Percentiles rank a stretch among this genome's conserved stretches.
phyloP scores from a whole-genome alignment of 345 rosid genomes.

The Eucalyptus tenuipes region DNA sequence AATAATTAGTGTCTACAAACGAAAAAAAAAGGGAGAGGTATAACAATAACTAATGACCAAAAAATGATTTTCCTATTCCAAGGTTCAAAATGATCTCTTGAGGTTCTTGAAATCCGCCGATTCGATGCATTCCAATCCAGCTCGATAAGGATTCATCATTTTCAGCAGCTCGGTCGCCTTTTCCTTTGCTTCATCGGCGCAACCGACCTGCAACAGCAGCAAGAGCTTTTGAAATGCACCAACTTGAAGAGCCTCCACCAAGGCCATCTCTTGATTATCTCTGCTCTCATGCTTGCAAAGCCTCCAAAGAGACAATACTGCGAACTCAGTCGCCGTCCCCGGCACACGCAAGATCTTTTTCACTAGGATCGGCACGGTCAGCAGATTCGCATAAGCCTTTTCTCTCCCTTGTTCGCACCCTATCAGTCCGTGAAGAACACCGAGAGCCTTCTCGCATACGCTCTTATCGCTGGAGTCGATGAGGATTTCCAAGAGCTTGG shows the following conservation, averaged over 20 bases:
- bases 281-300: conserved; percentile 12
- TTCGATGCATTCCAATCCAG: conserved; percentile 44
- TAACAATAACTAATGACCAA: neutral
- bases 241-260: conserved; percentile 35
- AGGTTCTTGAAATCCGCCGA: conserved; percentile 49
- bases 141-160: conserved; percentile 39
- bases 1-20: neutral
- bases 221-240: conserved; percentile 54
- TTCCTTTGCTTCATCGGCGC: conserved; percentile 32
- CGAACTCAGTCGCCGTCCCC: conserved; percentile 13
- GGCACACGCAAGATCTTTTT: conserved; percentile 37
- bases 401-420: conserved; percentile 18
- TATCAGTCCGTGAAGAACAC: conserved; percentile 15
- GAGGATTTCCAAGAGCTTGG: conserved; percentile 6
- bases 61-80: neutral
- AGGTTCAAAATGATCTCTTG: conserved; percentile 36
- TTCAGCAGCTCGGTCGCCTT: conserved; percentile 48
- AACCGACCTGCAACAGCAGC: conserved; percentile 41
- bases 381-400: conserved; percentile 15
- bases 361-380: conserved; percentile 30
- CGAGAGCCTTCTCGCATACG: conserved; percentile 19
- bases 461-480: conserved; percentile 14
- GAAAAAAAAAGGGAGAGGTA: neutral
- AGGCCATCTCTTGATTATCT: neutral
- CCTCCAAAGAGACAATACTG: conserved; percentile 34